Percentiles rank a stretch among this genome's conserved stretches.
Conservation (phyloP, 2,329 filamentous ascomycete species). For the Akanthomyces uredinophilus region DNA sequence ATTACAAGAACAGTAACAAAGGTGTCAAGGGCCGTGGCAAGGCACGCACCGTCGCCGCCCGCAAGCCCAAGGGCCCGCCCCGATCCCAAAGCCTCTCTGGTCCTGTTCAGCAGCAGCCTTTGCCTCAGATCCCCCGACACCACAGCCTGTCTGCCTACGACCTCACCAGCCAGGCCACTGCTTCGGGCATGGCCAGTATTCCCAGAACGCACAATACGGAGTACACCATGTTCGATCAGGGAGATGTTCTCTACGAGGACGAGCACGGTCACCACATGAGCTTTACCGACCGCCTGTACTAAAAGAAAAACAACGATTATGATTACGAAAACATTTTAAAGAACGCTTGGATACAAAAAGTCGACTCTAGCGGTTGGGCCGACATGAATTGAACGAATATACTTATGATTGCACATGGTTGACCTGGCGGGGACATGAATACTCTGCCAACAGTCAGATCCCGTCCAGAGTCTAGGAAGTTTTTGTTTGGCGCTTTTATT, state of each 20-base stretch:
- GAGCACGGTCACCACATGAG: slow-evolving; percentile 36
- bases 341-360: neutral
- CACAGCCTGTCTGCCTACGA: slow-evolving; percentile 29
- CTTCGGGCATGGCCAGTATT: slow-evolving; percentile 24
- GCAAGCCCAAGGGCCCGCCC: slow-evolving; percentile 25
- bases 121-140: slow-evolving; percentile 27
- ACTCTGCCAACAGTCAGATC: slow-evolving; percentile 14
- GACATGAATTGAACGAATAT: slow-evolving; percentile 14
- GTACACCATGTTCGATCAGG: slow-evolving; percentile 46
- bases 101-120: slow-evolving; percentile 22
- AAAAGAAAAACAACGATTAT: slow-evolving; percentile 21
- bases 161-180: slow-evolving; percentile 24
- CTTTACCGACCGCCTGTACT: slow-evolving; percentile 42
- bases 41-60: slow-evolving; percentile 58
- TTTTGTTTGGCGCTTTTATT: slow-evolving; percentile 10
- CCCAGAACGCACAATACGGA: slow-evolving; percentile 28
- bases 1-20: slow-evolving; percentile 99
- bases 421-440: slow-evolving; percentile 3
- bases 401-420: slow-evolving; percentile 12
- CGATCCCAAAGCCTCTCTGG: slow-evolving; percentile 21
- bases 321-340: slow-evolving; percentile 4
- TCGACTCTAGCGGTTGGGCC: neutral
- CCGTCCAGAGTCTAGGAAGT: slow-evolving; percentile 8
- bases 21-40: slow-evolving; percentile 95
- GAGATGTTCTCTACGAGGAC: slow-evolving; percentile 41